Percentiles rank a stretch among this genome's conserved stretches.
phyloP scores from a whole-genome alignment of 345 rosid species.

The Atalantia buxifolia region DNA sequence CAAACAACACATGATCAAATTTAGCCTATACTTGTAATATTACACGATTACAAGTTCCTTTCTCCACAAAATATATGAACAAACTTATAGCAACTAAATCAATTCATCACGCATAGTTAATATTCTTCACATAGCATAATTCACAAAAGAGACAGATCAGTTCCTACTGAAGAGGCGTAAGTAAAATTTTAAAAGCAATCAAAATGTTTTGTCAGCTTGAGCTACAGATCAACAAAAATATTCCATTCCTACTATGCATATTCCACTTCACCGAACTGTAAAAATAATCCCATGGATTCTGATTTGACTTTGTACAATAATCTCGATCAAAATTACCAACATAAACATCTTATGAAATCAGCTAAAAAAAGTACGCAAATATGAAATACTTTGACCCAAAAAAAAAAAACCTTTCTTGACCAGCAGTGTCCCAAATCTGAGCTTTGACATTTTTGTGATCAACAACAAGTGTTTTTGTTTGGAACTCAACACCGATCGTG shows the following conservation, averaged over 20 bases:
- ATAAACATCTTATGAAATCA: neutral
- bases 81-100: neutral
- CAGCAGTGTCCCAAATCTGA: constrained; percentile 83
- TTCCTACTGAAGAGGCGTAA: neutral
- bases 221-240: neutral
- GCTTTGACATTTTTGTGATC: constrained; percentile 65
- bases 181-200: neutral
- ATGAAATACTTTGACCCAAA: neutral
- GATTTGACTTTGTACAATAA: neutral
- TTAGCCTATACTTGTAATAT: neutral
- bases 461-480: constrained; percentile 51
- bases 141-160: neutral
- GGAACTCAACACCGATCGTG: constrained; percentile 71
- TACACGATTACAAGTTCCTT: neutral
- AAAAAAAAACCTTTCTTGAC: constrained; percentile 57
- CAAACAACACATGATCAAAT: neutral
- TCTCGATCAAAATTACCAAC: neutral
- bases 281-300: neutral
- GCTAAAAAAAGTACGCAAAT: neutral
- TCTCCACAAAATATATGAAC: neutral
- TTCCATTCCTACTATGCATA: neutral
- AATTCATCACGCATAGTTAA: neutral
- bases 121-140: neutral
- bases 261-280: neutral
- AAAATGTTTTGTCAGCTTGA: neutral